Percentiles rank a stretch among this genome's conserved stretches.
phyloP scores from a whole-genome alignment of 2,329 filamentous ascomycete species.

The Sphaerulina vaccinii region DNA sequence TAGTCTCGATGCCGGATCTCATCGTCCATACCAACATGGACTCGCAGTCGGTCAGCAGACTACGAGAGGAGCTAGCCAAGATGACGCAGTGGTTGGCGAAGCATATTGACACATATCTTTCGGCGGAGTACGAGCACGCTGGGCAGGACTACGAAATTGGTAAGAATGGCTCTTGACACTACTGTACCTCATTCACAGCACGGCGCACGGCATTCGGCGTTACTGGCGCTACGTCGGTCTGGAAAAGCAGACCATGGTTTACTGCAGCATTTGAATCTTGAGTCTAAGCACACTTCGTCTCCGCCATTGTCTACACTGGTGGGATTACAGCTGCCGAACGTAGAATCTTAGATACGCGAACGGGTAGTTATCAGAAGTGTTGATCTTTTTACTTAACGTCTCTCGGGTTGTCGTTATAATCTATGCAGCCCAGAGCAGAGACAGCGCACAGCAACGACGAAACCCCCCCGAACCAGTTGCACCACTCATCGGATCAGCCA shows the following conservation, averaged over 20 bases:
- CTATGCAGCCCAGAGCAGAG: no score
- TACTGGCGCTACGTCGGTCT: not conserved
- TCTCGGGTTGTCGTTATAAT: no score
- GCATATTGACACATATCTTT: conserved; percentile 75
- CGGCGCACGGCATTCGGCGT: not conserved
- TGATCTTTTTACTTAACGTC: no score
- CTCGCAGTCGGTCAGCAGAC: conserved; percentile 78
- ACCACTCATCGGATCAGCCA: no score
- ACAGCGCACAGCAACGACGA: no score
- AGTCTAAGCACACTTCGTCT: no score
- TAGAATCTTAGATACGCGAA: no score
- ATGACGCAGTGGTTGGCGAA: conserved; percentile 82
- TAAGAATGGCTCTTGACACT: conserved; percentile 21
- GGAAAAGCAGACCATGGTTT: not conserved
- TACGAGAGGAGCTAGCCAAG: conserved; percentile 84
- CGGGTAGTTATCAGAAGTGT: no score
- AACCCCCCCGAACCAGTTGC: no score
- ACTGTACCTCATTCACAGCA: not conserved
- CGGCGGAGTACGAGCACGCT: conserved; percentile 71
- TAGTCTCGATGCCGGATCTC: conserved; percentile 87
- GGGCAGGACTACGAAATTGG: conserved; percentile 64
- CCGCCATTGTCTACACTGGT: no score
- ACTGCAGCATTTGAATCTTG: not conserved
- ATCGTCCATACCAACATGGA: conserved; percentile 99
- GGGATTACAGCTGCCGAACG: no score